Evolutionary conservation across 2,329 filamentous ascomycete species (phyloP), one percentile per base, ranked within the genome.

Genomic region (Lecanosticta acicola): DNA sequence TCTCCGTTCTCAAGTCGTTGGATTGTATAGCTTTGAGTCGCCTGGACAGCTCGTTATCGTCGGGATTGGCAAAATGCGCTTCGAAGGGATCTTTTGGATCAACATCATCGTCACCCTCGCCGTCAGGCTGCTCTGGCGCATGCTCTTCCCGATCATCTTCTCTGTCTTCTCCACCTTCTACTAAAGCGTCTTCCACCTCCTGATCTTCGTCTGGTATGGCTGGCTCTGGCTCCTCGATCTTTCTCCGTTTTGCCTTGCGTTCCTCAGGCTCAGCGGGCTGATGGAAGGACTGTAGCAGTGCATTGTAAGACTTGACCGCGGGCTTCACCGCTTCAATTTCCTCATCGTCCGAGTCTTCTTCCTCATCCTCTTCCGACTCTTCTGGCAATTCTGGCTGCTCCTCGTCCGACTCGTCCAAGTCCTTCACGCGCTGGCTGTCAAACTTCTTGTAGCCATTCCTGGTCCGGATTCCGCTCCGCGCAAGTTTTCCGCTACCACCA

Each of bases 41-140:
- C 55, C 70, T 68, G 1, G 75, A 69, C 5, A 88, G 68, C 34
- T 76, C 67, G 4, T 75, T 72, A 39, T 85, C 78, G 37, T 90
- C 77, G 0, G 82, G 80, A 34, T 74, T 74, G 26, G 80, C 79
- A 63, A 94, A 94, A 67, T 96, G 91, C 5, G 72, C 69, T 53
- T 93, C 85, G 60, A 94, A 96, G 0, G 87, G 84, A 64, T 94
- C 63, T 8, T 53, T 48, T 36, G 70, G 66, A 38, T 68, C 68
- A 17, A 68, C 68, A 9, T 69, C 67, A 1, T 69, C 71, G 18
- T 62, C 64, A 17, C 79, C 75, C 9, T 71, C 68, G 38, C 78
- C 76, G 5, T 53, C 51, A 11, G 32, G 36, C 3, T 52, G 44
- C 8, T 49, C 49, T 3, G 45, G 42, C 65, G 35, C 47, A 1